phyloP scores from a whole-genome alignment of 169 alveolate species.

The Fabrea salina region DNA sequence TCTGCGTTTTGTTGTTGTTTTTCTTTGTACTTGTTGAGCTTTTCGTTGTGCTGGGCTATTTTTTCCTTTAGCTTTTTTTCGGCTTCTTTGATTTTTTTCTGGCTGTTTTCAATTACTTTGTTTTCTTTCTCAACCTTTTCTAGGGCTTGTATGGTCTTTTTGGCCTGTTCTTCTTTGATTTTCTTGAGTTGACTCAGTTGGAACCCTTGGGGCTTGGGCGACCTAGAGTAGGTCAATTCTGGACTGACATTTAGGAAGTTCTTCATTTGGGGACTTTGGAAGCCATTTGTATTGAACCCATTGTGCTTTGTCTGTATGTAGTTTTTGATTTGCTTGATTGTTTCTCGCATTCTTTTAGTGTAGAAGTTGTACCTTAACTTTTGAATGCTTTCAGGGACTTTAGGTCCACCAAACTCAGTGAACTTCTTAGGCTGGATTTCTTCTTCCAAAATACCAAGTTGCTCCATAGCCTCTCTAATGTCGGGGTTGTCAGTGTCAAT shows the following conservation, averaged over 20 bases:
- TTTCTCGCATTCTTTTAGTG: background rate
- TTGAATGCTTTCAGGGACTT: conserved; percentile 9
- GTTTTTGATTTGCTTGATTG: background rate
- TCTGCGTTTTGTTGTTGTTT: background rate
- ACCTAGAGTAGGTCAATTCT: background rate
- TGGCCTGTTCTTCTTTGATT: background rate
- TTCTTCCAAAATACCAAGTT: background rate
- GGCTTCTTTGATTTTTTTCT: background rate
- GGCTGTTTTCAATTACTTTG: background rate
- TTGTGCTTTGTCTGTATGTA: background rate
- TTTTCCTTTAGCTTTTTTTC: background rate
- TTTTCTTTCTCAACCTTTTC: background rate
- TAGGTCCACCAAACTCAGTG: background rate
- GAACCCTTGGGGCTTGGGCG: background rate
- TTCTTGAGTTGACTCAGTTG: background rate
- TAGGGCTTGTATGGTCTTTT: background rate
- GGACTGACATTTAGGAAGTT: background rate
- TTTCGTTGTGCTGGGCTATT: background rate
- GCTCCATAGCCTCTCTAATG: conserved; percentile 8
- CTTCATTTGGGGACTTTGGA: background rate
- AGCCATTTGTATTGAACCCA: background rate
- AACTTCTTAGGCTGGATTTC: background rate
- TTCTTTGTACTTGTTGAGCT: background rate
- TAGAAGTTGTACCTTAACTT: conserved; percentile 1
- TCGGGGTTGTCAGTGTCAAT: background rate